A percentile compares a stretch with the other conserved stretches of the same genome.
Evolutionary conservation across 108 stramenopile genomes (phyloP).

Genomic region (Conticribra guillardii): DNA sequence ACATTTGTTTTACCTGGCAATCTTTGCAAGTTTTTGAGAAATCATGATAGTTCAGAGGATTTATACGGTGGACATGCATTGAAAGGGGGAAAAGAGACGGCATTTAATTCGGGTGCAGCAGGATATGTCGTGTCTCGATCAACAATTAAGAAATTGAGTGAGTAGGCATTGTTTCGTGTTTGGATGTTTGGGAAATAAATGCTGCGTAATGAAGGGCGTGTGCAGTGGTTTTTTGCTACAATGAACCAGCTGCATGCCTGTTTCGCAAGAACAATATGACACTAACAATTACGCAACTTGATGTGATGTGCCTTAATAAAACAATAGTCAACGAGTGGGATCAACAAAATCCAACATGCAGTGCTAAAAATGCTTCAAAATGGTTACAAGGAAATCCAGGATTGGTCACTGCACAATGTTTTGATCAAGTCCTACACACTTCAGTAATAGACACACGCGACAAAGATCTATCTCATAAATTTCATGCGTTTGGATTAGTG

Average conservation of each 20-base stretch:
- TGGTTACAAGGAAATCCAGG: constrained; percentile 89
- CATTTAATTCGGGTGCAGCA: constrained; percentile 88
- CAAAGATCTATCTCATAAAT: constrained; percentile 66
- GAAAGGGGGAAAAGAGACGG: constrained; percentile 56
- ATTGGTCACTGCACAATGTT: constrained; percentile 71
- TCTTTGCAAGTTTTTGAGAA: constrained; percentile 71
- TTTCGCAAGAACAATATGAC: too few species aligned
- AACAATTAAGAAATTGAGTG: constrained; percentile 70
- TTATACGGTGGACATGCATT: constrained; percentile 87
- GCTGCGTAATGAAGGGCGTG: too few species aligned
- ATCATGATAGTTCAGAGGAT: constrained; percentile 55
- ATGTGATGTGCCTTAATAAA: too few species aligned
- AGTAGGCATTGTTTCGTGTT: constrained; percentile 1
- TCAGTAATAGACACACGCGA: constrained; percentile 72
- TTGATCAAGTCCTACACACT: constrained; percentile 58
- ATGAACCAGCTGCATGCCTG: too few species aligned
- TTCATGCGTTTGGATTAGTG: constrained; percentile 76
- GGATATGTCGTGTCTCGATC: constrained; percentile 82
- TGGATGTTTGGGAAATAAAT: too few species aligned
- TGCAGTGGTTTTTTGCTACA: neutral
- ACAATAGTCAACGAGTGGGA: constrained; percentile 70
- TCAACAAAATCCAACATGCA: constrained; percentile 57
- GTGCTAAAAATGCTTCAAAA: constrained; percentile 45
- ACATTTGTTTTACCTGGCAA: constrained; percentile 87
- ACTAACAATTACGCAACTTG: too few species aligned